A percentile compares a stretch with the other conserved stretches of the same genome.
Evolutionary conservation across 2,329 filamentous ascomycete species (phyloP).

Genomic region (Neofusicoccum sp.): DNA sequence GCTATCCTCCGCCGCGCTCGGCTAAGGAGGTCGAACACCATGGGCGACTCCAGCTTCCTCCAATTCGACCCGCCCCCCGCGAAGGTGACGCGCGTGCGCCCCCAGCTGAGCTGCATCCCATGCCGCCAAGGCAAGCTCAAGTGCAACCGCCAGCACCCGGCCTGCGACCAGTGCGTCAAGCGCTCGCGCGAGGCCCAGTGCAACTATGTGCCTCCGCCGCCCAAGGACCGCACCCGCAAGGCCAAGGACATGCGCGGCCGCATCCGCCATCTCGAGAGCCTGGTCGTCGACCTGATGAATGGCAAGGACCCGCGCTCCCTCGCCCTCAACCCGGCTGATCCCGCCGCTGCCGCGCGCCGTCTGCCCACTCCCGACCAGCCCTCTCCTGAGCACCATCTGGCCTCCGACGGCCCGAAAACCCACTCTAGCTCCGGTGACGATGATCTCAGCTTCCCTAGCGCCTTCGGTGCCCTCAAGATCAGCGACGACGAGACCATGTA

Average conservation of each 20-base stretch:
- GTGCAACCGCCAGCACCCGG: constrained; percentile 38
- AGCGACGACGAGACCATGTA: constrained; percentile 21
- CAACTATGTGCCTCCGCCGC: constrained; percentile 24
- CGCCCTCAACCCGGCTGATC: not conserved
- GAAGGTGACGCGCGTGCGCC: constrained; percentile 19
- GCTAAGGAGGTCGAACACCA: constrained; percentile 11
- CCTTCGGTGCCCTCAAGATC: constrained; percentile 11
- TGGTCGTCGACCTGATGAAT: constrained; percentile 36
- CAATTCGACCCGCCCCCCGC: constrained; percentile 11
- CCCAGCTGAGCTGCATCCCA: constrained; percentile 29
- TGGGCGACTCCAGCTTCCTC: constrained; percentile 10
- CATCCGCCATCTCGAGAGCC: constrained; percentile 36
- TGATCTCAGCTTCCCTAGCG: constrained; percentile 8
- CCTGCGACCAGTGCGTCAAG: constrained; percentile 37
- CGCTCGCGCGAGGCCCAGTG: constrained; percentile 34
- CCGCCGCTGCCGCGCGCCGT: not conserved
- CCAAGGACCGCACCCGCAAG: constrained; percentile 25
- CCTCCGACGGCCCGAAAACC: constrained; percentile 15
- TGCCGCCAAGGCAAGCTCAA: constrained; percentile 34
- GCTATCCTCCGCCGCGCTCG: not conserved
- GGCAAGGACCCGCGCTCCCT: constrained; percentile 23
- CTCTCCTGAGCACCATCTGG: not conserved
- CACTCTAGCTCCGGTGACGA: constrained; percentile 16
- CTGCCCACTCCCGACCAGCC: constrained; percentile 16
- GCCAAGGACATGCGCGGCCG: constrained; percentile 35